Conservation (phyloP, 129 eudicot species). For the Ambrosia artemisiifolia region DNA sequence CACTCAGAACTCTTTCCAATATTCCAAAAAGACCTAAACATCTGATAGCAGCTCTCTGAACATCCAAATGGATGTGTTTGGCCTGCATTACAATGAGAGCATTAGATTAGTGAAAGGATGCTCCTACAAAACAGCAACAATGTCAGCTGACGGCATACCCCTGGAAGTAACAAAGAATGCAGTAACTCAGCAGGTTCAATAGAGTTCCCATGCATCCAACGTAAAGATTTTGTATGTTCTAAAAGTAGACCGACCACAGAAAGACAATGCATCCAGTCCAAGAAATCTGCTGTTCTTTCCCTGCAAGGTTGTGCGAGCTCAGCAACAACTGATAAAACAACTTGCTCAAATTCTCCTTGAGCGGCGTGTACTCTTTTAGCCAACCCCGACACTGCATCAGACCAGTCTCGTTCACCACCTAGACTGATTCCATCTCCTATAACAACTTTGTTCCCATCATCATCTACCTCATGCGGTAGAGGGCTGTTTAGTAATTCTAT, state of each 20-base stretch:
- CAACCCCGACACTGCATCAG: constrained; percentile 69
- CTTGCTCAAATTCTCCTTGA: constrained; percentile 88
- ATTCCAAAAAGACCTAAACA: constrained; percentile 96
- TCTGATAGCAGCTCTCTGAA: constrained; percentile 81
- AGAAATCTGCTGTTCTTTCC: constrained; percentile 83
- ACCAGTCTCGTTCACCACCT: constrained; percentile 93
- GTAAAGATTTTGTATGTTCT: constrained; percentile 67
- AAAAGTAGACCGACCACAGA: constrained; percentile 74
- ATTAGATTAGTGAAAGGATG: background rate
- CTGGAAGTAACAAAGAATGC: constrained; percentile 76
- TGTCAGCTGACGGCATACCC: constrained; percentile 25
- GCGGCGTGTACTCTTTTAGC: constrained; percentile 71
- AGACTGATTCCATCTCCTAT: constrained; percentile 95
- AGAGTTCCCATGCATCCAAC: constrained; percentile 68
- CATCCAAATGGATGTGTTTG: constrained; percentile 79
- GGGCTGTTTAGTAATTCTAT: constrained; percentile 60
- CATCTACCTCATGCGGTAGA: constrained; percentile 74
- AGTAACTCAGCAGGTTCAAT: constrained; percentile 80
- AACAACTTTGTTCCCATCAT: constrained; percentile 54
- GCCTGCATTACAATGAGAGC: constrained; percentile 21
- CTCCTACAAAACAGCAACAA: background rate
- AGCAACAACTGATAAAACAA: constrained; percentile 55
- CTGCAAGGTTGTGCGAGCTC: constrained; percentile 89
- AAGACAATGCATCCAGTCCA: constrained; percentile 96
- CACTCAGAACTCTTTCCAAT: constrained; percentile 63